Base-by-base conservation (phyloP, 2,329 filamentous ascomycete species). In the Ophiocordyceps camponoti-floridani region DNA sequence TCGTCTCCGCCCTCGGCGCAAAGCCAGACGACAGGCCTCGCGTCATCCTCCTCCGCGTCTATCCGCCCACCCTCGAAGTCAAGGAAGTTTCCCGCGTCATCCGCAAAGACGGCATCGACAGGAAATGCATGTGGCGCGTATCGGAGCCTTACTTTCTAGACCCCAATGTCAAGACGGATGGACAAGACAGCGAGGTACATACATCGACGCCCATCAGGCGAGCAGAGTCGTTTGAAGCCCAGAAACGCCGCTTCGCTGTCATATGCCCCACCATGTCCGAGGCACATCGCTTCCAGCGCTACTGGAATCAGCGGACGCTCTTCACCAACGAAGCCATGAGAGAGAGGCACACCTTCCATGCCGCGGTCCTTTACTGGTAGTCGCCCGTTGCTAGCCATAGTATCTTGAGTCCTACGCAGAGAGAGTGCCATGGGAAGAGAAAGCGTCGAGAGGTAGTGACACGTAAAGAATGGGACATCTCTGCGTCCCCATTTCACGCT, bases 211-310 rank as follows among this genome's bases (percentile, higher is more conserved):
- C 35, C 13, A 9, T 16, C 35, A n/a, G 16, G 35, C 35, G 35
- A 16, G 35, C 35, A 16, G 35, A 38, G 14, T 16, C 35, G 7
- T 16, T 38, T 16, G 35, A 16, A 16, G n/a, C 16, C n/a, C 14
- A 38, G 16, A n/a, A 16, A n/a, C 11, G 52, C 4, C 56, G 59
- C 5, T 65, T 63, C 45, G 48, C 64, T 27, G 42, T 66, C 9
- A 53, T 56, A 2, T 63, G 56, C 45, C 49, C 53, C 14, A 54
- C 54, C 30, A 52, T 57, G 3, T 47, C 48, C 18, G 58, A 62
- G 40, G 64, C 63, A 2, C 55, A 60, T 48, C 55, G 63, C 13
- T 67, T 67, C 46, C 58, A 65, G 41, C 58, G 64, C n/a, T 50
- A 50, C 43, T 67, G 64, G 64, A 65, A 67, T 44, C 54, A 57